A percentile compares a stretch with the other conserved stretches of the same genome.
These are phyloP conservation scores for Glycine soja DNA, from an alignment of 306 rosid species.

Conservation along the genomic window DNA sequence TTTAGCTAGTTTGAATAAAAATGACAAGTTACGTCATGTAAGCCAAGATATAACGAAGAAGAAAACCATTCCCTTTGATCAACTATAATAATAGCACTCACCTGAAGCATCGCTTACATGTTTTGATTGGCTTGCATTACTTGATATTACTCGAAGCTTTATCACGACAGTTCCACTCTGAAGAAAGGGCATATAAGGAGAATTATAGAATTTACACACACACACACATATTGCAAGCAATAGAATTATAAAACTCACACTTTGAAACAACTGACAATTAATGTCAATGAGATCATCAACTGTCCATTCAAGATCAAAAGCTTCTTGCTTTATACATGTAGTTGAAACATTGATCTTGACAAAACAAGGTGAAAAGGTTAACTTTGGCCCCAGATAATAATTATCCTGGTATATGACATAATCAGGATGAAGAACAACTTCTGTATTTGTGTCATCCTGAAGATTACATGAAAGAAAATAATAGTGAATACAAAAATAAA, in stretches of 20 bases:
- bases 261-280: slow-evolving; percentile 64
- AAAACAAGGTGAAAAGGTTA: slow-evolving; percentile 68
- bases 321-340: slow-evolving; percentile 53
- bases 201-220: background rate
- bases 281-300: slow-evolving; percentile 69
- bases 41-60: slow-evolving; percentile 39
- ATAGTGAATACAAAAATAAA: slow-evolving; percentile 42
- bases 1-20: slow-evolving; percentile 34
- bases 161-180: slow-evolving; percentile 70
- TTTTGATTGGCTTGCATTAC: slow-evolving; percentile 55
- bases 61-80: slow-evolving; percentile 11
- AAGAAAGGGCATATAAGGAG: slow-evolving; percentile 50
- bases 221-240: background rate
- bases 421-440: slow-evolving; percentile 85
- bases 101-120: slow-evolving; percentile 61
- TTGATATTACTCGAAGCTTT: slow-evolving; percentile 69
- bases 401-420: slow-evolving; percentile 74
- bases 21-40: slow-evolving; percentile 14
- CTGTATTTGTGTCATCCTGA: slow-evolving; percentile 68
- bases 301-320: slow-evolving; percentile 73
- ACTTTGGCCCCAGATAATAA: slow-evolving; percentile 62
- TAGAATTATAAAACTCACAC: slow-evolving; percentile 62
- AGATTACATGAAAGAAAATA: slow-evolving; percentile 47
- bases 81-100: slow-evolving; percentile 51
- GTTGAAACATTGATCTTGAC: slow-evolving; percentile 69